These are phyloP conservation scores for Leccinum solheimii DNA, from an alignment of 1,284 basidiomycete species.

Conservation along the genomic window DNA sequence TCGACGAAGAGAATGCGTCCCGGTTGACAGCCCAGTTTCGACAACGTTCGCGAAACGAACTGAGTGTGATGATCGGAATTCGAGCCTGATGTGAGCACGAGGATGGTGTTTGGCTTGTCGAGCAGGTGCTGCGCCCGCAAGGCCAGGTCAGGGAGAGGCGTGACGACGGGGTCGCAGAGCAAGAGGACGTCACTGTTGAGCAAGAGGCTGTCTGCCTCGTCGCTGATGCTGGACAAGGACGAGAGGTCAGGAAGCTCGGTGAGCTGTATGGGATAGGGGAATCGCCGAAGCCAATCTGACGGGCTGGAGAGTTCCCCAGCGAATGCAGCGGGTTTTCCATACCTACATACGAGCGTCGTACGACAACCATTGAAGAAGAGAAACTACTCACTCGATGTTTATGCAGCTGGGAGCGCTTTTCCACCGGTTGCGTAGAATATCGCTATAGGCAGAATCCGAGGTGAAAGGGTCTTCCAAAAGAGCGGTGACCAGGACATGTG, in stretches of 20 bases:
- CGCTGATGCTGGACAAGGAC: constrained; percentile 16
- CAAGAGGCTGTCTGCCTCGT: constrained; percentile 34
- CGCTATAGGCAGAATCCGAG: constrained; percentile 45
- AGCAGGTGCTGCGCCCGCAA: constrained; percentile 37
- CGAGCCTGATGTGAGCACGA: constrained; percentile 45
- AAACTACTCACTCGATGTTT: constrained; percentile 44
- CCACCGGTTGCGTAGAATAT: constrained; percentile 48
- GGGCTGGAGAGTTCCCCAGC: constrained; percentile 33
- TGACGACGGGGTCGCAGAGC: constrained; percentile 57
- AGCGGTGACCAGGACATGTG: constrained; percentile 60
- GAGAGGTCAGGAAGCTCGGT: constrained; percentile 43
- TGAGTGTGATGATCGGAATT: constrained; percentile 19
- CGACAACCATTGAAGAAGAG: not conserved
- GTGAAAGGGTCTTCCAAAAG: constrained; percentile 68
- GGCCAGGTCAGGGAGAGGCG: constrained; percentile 43
- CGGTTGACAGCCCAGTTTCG: constrained; percentile 20
- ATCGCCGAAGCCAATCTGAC: constrained; percentile 56
- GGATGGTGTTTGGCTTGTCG: constrained; percentile 51
- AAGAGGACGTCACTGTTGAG: constrained; percentile 58
- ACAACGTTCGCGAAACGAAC: constrained; percentile 22
- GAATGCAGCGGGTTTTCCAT: constrained; percentile 25
- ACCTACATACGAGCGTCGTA: constrained; percentile 19
- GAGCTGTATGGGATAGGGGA: constrained; percentile 48
- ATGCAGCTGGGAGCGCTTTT: constrained; percentile 33
- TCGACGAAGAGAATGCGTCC: constrained; percentile 52